A percentile compares a stretch with the other conserved stretches of the same genome.
phyloP scores from a whole-genome alignment of 2,329 filamentous ascomycete species.

The Fusarium sp. region DNA sequence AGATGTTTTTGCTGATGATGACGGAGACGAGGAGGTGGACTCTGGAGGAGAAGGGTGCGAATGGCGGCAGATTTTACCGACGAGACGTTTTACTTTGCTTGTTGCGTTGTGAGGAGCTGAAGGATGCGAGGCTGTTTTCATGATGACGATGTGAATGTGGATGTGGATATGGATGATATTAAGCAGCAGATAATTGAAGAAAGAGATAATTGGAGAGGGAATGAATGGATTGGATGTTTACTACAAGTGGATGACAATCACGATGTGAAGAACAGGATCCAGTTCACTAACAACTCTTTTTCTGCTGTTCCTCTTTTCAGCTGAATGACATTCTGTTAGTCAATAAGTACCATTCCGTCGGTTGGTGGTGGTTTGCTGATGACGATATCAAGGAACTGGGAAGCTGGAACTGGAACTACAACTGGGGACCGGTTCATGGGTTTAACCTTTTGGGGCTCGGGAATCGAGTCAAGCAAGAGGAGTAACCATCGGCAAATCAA shows the following conservation, averaged over 20 bases:
- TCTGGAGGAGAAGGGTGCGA: constrained; percentile 26
- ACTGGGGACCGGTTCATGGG: constrained; percentile 15
- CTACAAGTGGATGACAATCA: constrained; percentile 7
- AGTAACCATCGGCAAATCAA: background rate
- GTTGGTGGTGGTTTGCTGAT: constrained; percentile 24
- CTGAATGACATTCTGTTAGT: constrained; percentile 18
- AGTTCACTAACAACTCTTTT: background rate
- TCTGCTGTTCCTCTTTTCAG: background rate
- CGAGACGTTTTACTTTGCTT: constrained; percentile 43
- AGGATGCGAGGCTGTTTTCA: constrained; percentile 35
- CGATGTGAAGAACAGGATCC: constrained; percentile 4
- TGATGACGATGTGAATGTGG: constrained; percentile 12
- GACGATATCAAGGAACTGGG: constrained; percentile 36
- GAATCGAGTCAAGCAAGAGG: constrained; percentile 15
- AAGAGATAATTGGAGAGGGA: background rate
- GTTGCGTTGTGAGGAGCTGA: constrained; percentile 21
- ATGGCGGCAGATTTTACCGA: constrained; percentile 44
- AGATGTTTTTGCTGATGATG: constrained; percentile 32
- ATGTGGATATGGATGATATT: background rate
- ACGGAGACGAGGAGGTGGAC: constrained; percentile 22
- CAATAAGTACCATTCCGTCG: constrained; percentile 14
- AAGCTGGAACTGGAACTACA: constrained; percentile 12
- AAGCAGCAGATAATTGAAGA: background rate
- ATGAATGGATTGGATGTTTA: background rate
- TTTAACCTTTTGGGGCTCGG: constrained; percentile 12